These are phyloP conservation scores for Rhodomyrtus tomentosa DNA, from an alignment of 345 rosid genomes.

Conservation along the genomic window DNA sequence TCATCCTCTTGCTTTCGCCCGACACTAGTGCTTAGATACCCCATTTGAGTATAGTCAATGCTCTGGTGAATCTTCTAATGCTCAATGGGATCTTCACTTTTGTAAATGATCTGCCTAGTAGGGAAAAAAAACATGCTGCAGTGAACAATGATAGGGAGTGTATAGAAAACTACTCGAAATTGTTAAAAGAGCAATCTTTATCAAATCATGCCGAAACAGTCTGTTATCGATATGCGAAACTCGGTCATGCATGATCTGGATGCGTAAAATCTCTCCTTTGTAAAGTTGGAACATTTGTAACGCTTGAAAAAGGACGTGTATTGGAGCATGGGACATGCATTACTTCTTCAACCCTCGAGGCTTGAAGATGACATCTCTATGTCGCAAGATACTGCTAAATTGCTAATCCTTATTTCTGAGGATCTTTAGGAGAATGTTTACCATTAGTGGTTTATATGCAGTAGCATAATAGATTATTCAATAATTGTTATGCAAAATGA, in stretches of 20 bases:
- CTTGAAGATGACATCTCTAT: background rate
- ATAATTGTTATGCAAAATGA: too few relatives aligned
- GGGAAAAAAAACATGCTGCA: background rate
- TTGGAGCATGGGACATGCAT: background rate
- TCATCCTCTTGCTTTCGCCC: slow-evolving; percentile 48
- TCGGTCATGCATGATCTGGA: background rate
- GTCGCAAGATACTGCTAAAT: background rate
- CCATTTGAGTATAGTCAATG: background rate
- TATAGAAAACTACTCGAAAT: background rate
- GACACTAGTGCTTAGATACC: slow-evolving; percentile 2
- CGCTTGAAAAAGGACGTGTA: background rate
- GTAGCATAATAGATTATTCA: too few relatives aligned
- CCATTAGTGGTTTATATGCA: background rate
- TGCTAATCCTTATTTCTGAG: too few relatives aligned
- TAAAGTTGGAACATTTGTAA: background rate
- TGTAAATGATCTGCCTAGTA: background rate
- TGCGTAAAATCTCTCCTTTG: background rate
- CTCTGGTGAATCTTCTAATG: background rate
- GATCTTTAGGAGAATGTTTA: background rate
- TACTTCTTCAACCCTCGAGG: background rate
- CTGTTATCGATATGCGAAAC: background rate
- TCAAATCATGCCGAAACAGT: background rate
- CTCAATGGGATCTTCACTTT: background rate
- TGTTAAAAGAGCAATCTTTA: background rate
- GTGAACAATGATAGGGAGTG: background rate